Conservation (phyloP, 208 protist species). For the Borovskyia barvae region DNA sequence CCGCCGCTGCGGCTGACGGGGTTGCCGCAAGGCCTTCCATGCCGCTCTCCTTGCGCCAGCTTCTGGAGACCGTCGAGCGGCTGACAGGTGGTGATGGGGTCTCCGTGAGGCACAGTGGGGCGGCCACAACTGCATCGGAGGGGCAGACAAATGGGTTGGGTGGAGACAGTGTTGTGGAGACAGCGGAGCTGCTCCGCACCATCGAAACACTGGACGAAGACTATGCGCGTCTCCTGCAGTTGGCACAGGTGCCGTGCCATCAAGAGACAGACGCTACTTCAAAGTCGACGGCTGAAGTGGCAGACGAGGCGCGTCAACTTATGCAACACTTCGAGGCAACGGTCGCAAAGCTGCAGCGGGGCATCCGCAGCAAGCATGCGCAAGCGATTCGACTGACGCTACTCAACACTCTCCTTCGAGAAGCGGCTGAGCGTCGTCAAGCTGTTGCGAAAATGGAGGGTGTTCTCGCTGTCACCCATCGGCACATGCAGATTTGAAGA, state of each 20-base stretch:
- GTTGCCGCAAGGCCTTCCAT: too few species aligned
- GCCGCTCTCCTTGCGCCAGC: conserved; percentile 1
- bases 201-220: conserved; percentile 27
- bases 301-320: background rate
- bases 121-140: background rate
- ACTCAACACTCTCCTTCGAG: conserved; percentile 39
- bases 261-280: background rate
- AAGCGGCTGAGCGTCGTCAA: conserved; percentile 39
- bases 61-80: background rate
- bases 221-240: conserved; percentile 32
- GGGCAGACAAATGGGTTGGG: background rate
- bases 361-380: conserved; percentile 59
- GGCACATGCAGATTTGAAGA: conserved; percentile 19
- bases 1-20: too few species aligned
- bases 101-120: background rate
- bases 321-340: conserved; percentile 10
- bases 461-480: conserved; percentile 30
- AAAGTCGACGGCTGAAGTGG: background rate
- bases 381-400: conserved; percentile 57
- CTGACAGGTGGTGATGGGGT: too few species aligned
- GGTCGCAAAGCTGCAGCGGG: conserved; percentile 47
- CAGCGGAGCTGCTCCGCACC: conserved; percentile 29
- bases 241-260: conserved; percentile 4
- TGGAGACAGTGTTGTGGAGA: conserved; percentile 2
- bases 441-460: conserved; percentile 50